A percentile compares a stretch with the other conserved stretches of the same genome.
Conservation (phyloP, 345 rosid genomes). For the Crucihimalaya himalaica region DNA sequence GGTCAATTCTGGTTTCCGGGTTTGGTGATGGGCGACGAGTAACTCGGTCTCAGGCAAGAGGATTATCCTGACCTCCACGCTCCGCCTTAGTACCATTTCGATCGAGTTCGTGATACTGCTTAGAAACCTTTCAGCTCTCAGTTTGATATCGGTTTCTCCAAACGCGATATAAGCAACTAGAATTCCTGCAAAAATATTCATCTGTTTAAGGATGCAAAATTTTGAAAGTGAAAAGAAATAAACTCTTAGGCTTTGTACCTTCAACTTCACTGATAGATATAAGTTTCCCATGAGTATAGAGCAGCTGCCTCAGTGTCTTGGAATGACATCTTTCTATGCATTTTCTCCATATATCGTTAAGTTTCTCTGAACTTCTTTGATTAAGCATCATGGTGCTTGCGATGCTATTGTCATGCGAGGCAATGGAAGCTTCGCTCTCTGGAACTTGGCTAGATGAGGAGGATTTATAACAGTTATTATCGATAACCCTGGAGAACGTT, state of each 20-base stretch:
- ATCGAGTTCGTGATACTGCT: conserved; percentile 95
- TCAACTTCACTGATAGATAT: conserved; percentile 77
- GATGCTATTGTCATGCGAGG: conserved; percentile 46
- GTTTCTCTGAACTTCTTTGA: conserved; percentile 58
- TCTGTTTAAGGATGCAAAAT: background rate
- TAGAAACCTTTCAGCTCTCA: conserved; percentile 85
- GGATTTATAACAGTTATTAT: conserved; percentile 47
- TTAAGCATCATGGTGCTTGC: conserved; percentile 49
- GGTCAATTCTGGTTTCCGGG: conserved; percentile 37
- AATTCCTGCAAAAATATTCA: conserved; percentile 59
- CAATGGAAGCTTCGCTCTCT: conserved; percentile 42
- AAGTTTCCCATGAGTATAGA: conserved; percentile 77
- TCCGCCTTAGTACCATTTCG: conserved; percentile 75
- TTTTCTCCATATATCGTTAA: conserved; percentile 69
- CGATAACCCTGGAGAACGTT: conserved; percentile 39
- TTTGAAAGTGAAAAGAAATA: background rate
- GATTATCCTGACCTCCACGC: conserved; percentile 82
- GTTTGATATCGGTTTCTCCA: conserved; percentile 63
- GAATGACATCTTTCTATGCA: conserved; percentile 93
- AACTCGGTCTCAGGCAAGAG: conserved; percentile 59
- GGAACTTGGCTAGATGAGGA: conserved; percentile 44
- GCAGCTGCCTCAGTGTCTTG: conserved; percentile 81
- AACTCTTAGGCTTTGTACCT: conserved; percentile 49
- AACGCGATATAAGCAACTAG: conserved; percentile 78
- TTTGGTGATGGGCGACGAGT: conserved; percentile 42